Percentiles rank a stretch among this genome's conserved stretches.
phyloP scores from a whole-genome alignment of 352 stramenopile species.

The Pelagophyceae sp. region DNA sequence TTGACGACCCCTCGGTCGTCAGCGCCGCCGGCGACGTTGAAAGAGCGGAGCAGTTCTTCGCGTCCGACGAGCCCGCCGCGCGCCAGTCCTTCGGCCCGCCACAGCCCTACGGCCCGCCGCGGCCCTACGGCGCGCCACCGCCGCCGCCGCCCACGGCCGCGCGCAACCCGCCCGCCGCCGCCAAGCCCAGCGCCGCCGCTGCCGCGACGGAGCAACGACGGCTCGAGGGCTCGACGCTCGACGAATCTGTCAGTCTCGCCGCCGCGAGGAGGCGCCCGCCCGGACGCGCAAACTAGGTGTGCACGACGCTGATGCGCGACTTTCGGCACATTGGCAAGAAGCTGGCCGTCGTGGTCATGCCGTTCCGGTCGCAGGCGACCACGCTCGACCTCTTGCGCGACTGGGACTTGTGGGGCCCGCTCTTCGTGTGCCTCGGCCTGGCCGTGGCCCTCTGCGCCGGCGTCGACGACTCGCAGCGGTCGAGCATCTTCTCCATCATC shows the following conservation, averaged over 20 bases:
- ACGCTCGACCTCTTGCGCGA: conserved; percentile 55
- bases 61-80: neutral
- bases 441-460: conserved; percentile 89
- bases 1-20: neutral
- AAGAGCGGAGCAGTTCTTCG: neutral
- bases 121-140: neutral
- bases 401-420: conserved; percentile 70
- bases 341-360: conserved; percentile 48
- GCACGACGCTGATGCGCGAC: neutral
- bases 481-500: conserved; percentile 61
- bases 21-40: neutral
- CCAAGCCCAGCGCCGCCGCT: too few relatives aligned
- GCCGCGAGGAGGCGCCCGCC: too few relatives aligned
- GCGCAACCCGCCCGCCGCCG: too few relatives aligned
- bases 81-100: too few relatives aligned
- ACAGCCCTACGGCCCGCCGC: neutral
- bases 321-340: conserved; percentile 50
- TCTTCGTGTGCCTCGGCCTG: conserved; percentile 91
- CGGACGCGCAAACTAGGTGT: too few relatives aligned
- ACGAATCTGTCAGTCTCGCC: neutral
- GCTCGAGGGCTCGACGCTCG: neutral
- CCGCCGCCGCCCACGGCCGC: too few relatives aligned
- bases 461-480: conserved; percentile 73
- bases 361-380: conserved; percentile 49
- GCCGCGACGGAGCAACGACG: neutral